Conservation (phyloP, 2,329 filamentous ascomycete species). For the Penicillium carneum region DNA sequence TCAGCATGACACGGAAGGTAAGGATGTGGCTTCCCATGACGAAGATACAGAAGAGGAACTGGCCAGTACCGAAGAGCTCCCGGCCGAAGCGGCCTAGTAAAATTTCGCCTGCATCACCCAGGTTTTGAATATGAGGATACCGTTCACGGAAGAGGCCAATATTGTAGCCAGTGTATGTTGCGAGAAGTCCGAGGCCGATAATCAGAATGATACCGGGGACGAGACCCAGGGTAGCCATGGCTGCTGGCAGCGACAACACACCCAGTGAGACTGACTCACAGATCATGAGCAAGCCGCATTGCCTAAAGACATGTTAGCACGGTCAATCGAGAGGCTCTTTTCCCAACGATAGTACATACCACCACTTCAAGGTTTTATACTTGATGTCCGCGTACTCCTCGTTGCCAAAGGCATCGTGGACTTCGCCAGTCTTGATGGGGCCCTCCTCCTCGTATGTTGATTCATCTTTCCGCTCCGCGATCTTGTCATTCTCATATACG, state of each 20-base stretch:
- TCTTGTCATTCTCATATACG: constrained; percentile 34
- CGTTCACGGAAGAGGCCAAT: constrained; percentile 65
- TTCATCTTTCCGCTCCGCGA: constrained; percentile 27
- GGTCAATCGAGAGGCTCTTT: not conserved
- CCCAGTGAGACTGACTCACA: constrained; percentile 39
- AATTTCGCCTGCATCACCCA: constrained; percentile 71
- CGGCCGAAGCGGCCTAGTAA: constrained; percentile 68
- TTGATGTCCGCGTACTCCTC: constrained; percentile 39
- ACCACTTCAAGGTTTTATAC: constrained; percentile 39
- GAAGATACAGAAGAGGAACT: constrained; percentile 71
- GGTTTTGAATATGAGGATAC: constrained; percentile 68
- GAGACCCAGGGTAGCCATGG: constrained; percentile 35
- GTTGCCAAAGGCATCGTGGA: constrained; percentile 36
- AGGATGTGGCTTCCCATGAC: constrained; percentile 74
- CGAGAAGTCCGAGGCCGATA: constrained; percentile 61
- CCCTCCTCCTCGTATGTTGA: constrained; percentile 29
- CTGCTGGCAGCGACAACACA: constrained; percentile 34
- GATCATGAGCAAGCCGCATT: constrained; percentile 39
- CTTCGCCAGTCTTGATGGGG: constrained; percentile 33
- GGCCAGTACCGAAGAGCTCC: constrained; percentile 68
- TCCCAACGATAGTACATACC: constrained; percentile 23
- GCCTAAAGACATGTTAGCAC: constrained; percentile 22
- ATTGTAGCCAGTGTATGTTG: constrained; percentile 66
- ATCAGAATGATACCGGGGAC: constrained; percentile 60
- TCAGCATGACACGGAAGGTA: constrained; percentile 73